Conservation (phyloP, 1,284 basidiomycete species). For the Trametes pubescens region DNA sequence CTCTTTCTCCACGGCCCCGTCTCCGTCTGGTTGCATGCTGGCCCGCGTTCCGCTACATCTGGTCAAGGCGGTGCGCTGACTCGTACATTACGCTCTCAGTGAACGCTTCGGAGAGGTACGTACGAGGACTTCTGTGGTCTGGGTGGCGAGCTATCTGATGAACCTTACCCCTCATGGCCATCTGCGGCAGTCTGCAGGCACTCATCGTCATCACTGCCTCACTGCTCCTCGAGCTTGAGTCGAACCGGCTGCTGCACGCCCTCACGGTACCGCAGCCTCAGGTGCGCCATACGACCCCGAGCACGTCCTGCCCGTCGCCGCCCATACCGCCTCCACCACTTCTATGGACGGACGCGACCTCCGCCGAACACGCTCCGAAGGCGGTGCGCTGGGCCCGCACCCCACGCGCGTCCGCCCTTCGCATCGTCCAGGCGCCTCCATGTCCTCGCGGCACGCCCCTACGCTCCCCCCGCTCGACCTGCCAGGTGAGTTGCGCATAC, state of each 20-base stretch:
- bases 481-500: slow-evolving; percentile 5
- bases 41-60: not conserved
- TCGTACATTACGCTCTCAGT: not conserved
- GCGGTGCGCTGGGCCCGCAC: slow-evolving; percentile 9
- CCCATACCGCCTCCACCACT: slow-evolving; percentile 7
- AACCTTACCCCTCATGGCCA: slow-evolving; percentile 2
- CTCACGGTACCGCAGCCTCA: not conserved
- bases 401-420: slow-evolving; percentile 14
- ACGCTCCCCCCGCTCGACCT: slow-evolving; percentile 17
- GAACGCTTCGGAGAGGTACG: not conserved
- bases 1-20: slow-evolving; percentile 3
- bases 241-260: not conserved
- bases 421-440: slow-evolving; percentile 14
- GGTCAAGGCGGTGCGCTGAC: not conserved
- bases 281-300: not conserved
- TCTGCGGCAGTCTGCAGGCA: not conserved
- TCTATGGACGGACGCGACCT: slow-evolving; percentile 13
- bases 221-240: not conserved
- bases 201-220: too few relatives aligned
- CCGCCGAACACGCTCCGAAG: slow-evolving; percentile 27
- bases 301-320: not conserved
- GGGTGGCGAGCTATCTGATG: slow-evolving; percentile 6
- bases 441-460: slow-evolving; percentile 4
- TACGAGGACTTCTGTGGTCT: slow-evolving; percentile 1
- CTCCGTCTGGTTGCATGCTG: slow-evolving; percentile 3